A percentile compares a stretch with the other conserved stretches of the same genome.
These are phyloP conservation scores for Fraxinus dipetala DNA, from an alignment of 305 asterid species.

Conservation along the genomic window DNA sequence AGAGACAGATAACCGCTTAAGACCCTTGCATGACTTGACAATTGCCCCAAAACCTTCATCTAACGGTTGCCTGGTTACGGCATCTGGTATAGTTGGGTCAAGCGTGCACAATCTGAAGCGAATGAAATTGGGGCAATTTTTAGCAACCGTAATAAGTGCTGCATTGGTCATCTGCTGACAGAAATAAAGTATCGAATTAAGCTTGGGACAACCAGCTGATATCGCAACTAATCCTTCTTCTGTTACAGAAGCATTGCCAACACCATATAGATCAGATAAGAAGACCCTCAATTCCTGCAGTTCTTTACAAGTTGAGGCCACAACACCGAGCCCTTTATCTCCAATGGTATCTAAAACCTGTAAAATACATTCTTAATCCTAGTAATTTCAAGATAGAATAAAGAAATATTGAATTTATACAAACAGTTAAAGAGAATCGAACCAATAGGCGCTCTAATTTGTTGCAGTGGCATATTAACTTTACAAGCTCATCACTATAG, in stretches of 20 bases:
- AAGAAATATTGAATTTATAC: background rate
- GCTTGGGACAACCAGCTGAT: conserved; percentile 80
- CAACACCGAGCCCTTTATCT: conserved; percentile 61
- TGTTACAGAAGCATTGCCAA: conserved; percentile 54
- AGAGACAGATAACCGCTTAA: conserved; percentile 66
- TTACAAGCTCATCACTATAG: conserved; percentile 46
- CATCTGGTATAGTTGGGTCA: conserved; percentile 64
- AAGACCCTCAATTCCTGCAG: conserved; percentile 74
- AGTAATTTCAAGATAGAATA: background rate
- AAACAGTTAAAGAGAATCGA: conserved; percentile 22
- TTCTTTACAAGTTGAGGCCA: conserved; percentile 72
- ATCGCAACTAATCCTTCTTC: conserved; percentile 74
- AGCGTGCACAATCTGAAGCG: conserved; percentile 65
- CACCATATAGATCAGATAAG: conserved; percentile 46
- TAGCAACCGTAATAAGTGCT: conserved; percentile 74
- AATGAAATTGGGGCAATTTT: conserved; percentile 75
- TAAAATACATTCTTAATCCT: conserved; percentile 2
- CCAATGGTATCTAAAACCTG: conserved; percentile 74
- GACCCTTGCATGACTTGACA: conserved; percentile 74
- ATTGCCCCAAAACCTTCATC: conserved; percentile 91
- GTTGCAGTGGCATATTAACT: conserved; percentile 61
- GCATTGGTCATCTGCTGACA: conserved; percentile 88
- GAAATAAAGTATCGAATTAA: conserved; percentile 67
- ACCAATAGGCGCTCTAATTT: conserved; percentile 73
- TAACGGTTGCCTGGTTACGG: conserved; percentile 61